phyloP scores from a whole-genome alignment of 768 basidiomycete species.

The Psilocybe sp. region DNA sequence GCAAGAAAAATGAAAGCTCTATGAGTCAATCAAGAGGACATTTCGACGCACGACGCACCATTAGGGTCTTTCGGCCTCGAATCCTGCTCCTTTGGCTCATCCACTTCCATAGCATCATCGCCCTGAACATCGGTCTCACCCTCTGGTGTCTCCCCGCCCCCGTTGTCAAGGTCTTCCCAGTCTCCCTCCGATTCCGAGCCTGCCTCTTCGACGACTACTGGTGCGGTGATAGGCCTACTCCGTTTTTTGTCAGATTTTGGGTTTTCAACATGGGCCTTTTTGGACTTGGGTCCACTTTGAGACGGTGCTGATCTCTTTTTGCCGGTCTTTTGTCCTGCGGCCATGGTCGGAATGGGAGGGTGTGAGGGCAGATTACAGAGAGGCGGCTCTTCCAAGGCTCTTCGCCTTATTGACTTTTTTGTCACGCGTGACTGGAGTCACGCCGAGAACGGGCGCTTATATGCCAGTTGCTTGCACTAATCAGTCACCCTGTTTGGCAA shows the following conservation, averaged over 20 bases:
- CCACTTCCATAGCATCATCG: slow-evolving; percentile 29
- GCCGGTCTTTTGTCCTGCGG: slow-evolving; percentile 34
- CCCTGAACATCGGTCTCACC: slow-evolving; percentile 31
- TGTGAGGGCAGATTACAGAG: neutral
- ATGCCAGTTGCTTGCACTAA: no score
- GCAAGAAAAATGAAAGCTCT: slow-evolving; percentile 1
- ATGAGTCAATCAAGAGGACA: neutral
- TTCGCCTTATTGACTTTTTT: neutral
- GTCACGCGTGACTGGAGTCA: neutral
- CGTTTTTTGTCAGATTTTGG: slow-evolving; percentile 49
- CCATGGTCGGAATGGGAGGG: slow-evolving; percentile 24
- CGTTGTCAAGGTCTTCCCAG: slow-evolving; percentile 24
- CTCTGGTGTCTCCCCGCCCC: slow-evolving; percentile 35
- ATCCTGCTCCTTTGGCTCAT: slow-evolving; percentile 19
- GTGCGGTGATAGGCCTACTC: slow-evolving; percentile 55
- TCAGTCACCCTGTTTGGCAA: no score
- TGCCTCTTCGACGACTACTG: slow-evolving; percentile 25
- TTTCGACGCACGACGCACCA: slow-evolving; percentile 35
- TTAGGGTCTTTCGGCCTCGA: slow-evolving; percentile 53
- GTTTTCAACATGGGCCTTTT: slow-evolving; percentile 48
- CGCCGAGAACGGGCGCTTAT: no score
- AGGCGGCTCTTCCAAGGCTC: no score
- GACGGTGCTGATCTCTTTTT: slow-evolving; percentile 51
- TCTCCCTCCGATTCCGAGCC: slow-evolving; percentile 39
- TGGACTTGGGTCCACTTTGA: slow-evolving; percentile 45